Evolutionary conservation across 352 stramenopile genomes (phyloP).

Genomic region (Phytophthora macrochlamydospora): DNA sequence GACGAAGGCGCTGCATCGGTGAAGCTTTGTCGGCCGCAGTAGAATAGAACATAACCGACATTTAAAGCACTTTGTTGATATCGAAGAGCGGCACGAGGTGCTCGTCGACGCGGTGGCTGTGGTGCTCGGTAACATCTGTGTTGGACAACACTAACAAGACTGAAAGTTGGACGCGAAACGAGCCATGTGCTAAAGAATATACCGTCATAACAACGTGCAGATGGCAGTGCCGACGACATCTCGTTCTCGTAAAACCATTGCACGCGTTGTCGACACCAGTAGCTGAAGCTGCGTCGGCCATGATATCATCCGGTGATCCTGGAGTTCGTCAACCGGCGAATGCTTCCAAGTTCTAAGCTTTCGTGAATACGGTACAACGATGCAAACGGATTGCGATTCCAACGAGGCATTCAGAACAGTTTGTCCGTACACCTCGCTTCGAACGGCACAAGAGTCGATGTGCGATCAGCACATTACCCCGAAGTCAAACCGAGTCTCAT

Average conservation of each 20-base stretch:
- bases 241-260: neutral
- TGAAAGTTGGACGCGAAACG: neutral
- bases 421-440: neutral
- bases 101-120: neutral
- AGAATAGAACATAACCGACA: neutral
- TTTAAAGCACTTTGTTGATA: too few relatives aligned
- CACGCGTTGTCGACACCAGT: neutral
- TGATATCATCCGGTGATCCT: neutral
- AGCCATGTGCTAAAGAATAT: neutral
- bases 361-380: neutral
- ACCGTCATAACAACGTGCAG: neutral
- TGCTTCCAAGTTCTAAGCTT: neutral
- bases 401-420: too few relatives aligned
- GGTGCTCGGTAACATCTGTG: neutral
- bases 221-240: neutral
- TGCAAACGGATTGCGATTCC: too few relatives aligned
- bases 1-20: neutral
- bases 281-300: neutral
- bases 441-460: neutral
- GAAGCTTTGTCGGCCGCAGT: neutral
- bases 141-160: neutral
- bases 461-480: conserved; percentile 14
- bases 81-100: too few relatives aligned
- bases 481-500: conserved; percentile 1
- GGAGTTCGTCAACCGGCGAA: neutral